Evolutionary conservation across 768 basidiomycete species (phyloP), one percentile per base, ranked within the genome.

Genomic region (Hericium alpestre): DNA sequence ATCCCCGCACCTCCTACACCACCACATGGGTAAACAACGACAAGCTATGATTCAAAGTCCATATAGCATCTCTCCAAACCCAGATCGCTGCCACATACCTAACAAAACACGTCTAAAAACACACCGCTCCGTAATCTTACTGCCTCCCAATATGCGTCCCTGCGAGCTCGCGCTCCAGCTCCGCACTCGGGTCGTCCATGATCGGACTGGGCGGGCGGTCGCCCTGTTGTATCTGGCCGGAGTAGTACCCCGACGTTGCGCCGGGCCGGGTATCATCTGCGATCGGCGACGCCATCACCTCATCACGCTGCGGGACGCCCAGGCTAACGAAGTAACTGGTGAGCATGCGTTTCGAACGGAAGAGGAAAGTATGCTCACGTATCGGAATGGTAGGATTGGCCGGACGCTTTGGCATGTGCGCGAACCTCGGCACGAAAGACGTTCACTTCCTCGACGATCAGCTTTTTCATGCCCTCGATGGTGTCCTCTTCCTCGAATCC

Each of bases 401-500:
- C 83, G 10, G 82, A 74, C 1, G 81, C 81, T 39, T 87, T 76
- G 12, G 87, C 83, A 65, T 93, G 91, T n/a, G 80, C 77, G 56
- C 95, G 82, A 8, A 98, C 94, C 67, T 93, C 85, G 9, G 86
- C 79, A 39, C 96, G 83, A 83, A 99, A 98, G 12, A 78, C 68
- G 59, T 83, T 83, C 40, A 97, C 95, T 70, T 98, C 94, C 27
- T 94, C 83, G 22, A 98, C 83, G 64, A 99, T 99, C 68, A 98
- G 71, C 61, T 81, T 83, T 72, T 95, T 91, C 96, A 99, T 99
- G 9, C 96, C 96, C 48, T 95, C 92, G 61, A 95, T 94, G 57
- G 83, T 84, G 59, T 99, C 96, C 72, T 97, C 96, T 61, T 89
- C 87, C 72, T 99, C 96, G 64, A 99, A 99, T 16, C 83, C 78